Evolutionary conservation across 2,329 filamentous ascomycete species (phyloP), one percentile per base, ranked within the genome.

Genomic region (Venturiaceae sp.): DNA sequence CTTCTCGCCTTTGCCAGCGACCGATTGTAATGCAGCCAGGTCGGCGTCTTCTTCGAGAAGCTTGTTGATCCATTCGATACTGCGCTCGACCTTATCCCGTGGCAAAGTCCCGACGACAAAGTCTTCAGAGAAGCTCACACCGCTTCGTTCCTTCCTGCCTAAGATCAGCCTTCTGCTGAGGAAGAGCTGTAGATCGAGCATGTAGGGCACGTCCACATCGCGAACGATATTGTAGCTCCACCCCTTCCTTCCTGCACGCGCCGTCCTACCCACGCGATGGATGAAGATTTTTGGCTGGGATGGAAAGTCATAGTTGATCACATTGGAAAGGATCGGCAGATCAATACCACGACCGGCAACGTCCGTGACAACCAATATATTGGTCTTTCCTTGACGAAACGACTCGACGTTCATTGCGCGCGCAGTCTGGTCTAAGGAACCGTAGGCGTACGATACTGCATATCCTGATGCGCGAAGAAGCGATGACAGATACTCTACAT

Each of bases 241-340:
- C 62, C 94, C 94, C 63, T 87, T 84, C 66, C 90, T 86, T 14
- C 92, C 94, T 47, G 95, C 95, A 81, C 94, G 85, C 41, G 94
- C 95, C 28, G 95, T 99, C 74, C 94, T 86, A 66, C 94, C 94
- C 52, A 99, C 94, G 69, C 94, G 86, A 73, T 99, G 94, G 30
- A 99, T 88, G 66, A 95, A 99, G 44, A 99, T 85, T 74, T 99
- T 99, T 21, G 94, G 90, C 67, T 97, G 94, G 1, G 92, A 88
- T 3, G 94, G 92, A 63, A 99, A 99, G 68, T 97, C 92, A 73
- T 95, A 99, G 77, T 99, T 97, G 77, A 99, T 92, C 60, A 99
- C 94, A 69, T 99, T 97, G 59, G 90, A 92, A 36, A 99, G 80
- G 52, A 96, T 83, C 0, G 94, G 94, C 64, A 99, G 96, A 83